phyloP scores from a whole-genome alignment of 768 basidiomycete species.

The Aureoboletus auriporus region DNA sequence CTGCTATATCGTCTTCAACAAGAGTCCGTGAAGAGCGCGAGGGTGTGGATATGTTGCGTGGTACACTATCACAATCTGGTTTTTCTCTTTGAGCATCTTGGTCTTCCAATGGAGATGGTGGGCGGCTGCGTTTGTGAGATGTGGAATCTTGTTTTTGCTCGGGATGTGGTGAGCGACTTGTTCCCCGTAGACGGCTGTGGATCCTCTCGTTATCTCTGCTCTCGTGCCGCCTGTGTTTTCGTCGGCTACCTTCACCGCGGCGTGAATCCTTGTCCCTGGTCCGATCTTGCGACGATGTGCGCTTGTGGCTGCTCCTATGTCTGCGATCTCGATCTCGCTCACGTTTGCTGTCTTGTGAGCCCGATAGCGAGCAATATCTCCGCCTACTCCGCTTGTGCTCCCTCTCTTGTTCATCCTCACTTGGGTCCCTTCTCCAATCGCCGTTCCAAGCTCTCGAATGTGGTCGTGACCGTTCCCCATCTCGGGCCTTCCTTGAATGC shows the following conservation, averaged over 20 bases:
- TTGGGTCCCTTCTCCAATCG: slow-evolving; percentile 42
- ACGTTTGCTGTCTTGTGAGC: slow-evolving; percentile 18
- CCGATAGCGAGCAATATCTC: slow-evolving; percentile 29
- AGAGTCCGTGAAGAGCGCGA: slow-evolving; percentile 28
- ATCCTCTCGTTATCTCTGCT: slow-evolving; percentile 14
- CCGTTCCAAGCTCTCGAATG: slow-evolving; percentile 40
- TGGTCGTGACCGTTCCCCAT: slow-evolving; percentile 41
- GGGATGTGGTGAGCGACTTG: slow-evolving; percentile 16
- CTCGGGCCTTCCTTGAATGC: slow-evolving; percentile 36
- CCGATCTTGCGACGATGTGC: slow-evolving; percentile 14
- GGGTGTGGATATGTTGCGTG: slow-evolving; percentile 17
- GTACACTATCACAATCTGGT: slow-evolving; percentile 3
- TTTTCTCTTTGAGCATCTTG: slow-evolving; percentile 3
- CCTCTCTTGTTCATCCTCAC: slow-evolving; percentile 30
- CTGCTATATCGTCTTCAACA: slow-evolving; percentile 16
- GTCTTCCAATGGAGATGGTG: slow-evolving; percentile 14
- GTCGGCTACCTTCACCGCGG: slow-evolving; percentile 15
- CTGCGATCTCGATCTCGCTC: slow-evolving; percentile 15
- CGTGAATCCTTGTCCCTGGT: slow-evolving; percentile 10
- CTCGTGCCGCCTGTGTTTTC: slow-evolving; percentile 25
- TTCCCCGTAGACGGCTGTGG: slow-evolving; percentile 19
- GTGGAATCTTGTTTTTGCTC: background rate
- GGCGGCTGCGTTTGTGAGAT: slow-evolving; percentile 15
- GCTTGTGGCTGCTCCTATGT: slow-evolving; percentile 19
- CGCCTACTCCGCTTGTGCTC: slow-evolving; percentile 18